These are phyloP conservation scores for Annulohypoxylon bovei DNA, from an alignment of 495 filamentous ascomycete species.

Conservation along the genomic window DNA sequence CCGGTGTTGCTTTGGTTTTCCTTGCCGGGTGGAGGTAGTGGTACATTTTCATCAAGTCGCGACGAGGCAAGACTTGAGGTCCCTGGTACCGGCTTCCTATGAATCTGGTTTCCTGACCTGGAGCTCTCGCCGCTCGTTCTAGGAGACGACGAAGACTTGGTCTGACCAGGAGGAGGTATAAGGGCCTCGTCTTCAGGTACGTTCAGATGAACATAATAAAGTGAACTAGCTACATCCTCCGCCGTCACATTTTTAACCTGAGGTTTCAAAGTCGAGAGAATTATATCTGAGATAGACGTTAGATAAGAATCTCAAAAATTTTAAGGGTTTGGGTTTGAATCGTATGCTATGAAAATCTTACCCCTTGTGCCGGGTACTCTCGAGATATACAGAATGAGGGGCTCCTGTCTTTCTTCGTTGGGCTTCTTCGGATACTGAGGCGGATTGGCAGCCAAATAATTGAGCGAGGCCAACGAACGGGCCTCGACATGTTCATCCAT, in stretches of 20 bases:
- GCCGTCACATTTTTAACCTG: slow-evolving; percentile 85
- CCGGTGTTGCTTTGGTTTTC: slow-evolving; percentile 37
- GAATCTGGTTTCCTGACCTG: slow-evolving; percentile 50
- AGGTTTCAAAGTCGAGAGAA: slow-evolving; percentile 91
- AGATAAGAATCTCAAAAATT: slow-evolving; percentile 18
- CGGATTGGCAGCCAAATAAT: slow-evolving; percentile 83
- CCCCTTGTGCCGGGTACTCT: slow-evolving; percentile 90
- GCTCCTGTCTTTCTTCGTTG: slow-evolving; percentile 69
- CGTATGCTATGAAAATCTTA: slow-evolving; percentile 47
- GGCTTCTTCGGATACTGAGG: slow-evolving; percentile 82
- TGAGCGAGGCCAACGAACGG: slow-evolving; percentile 81
- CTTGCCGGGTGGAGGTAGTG: slow-evolving; percentile 31
- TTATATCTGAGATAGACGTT: slow-evolving; percentile 72
- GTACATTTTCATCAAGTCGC: slow-evolving; percentile 22
- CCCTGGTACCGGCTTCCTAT: slow-evolving; percentile 55
- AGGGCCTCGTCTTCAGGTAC: slow-evolving; percentile 65
- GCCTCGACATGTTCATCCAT: slow-evolving; percentile 73
- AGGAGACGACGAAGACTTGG: slow-evolving; percentile 52
- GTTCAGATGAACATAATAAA: slow-evolving; percentile 91
- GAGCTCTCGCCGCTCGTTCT: slow-evolving; percentile 59
- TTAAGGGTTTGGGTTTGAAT: slow-evolving; percentile 15
- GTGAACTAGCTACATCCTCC: slow-evolving; percentile 83
- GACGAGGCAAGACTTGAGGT: slow-evolving; percentile 34
- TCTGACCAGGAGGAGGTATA: slow-evolving; percentile 55
- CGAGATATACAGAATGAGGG: slow-evolving; percentile 87